Evolutionary conservation across 805 yeast species (phyloP).

Genomic region (Vanderwaltozyma tropicalis): DNA sequence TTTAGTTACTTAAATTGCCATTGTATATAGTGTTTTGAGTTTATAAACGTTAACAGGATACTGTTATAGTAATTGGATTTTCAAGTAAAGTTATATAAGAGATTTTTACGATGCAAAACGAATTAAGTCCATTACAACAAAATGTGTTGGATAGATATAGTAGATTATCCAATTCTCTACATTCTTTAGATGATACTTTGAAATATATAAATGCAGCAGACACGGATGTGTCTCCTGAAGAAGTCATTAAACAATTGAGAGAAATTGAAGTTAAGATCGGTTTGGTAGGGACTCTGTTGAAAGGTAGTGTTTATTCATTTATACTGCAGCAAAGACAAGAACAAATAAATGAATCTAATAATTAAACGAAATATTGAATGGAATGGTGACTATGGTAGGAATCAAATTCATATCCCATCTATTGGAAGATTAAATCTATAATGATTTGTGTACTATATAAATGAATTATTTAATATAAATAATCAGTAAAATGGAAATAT

Average conservation of each 20-base stretch:
- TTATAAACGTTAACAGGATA: too few relatives aligned
- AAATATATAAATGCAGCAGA: conserved; percentile 13
- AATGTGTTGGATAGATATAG: conserved; percentile 24
- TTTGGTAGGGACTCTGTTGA: conserved; percentile 53
- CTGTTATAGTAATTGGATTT: too few relatives aligned
- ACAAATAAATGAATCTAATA: conserved; percentile 10
- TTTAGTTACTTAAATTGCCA: too few relatives aligned
- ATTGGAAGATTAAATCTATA: too few relatives aligned
- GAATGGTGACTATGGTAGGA: too few relatives aligned
- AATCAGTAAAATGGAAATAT: too few relatives aligned
- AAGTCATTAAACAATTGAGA: conserved; percentile 41
- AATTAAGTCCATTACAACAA: conserved; percentile 22
- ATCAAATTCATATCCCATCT: too few relatives aligned
- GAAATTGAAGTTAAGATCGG: conserved; percentile 54
- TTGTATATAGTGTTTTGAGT: too few relatives aligned
- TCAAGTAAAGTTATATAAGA: too few relatives aligned
- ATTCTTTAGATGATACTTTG: conserved; percentile 21
- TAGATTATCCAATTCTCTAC: conserved; percentile 20
- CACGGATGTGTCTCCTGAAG: conserved; percentile 19
- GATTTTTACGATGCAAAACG: conserved; percentile 13
- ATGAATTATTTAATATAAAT: too few relatives aligned
- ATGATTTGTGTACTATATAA: too few relatives aligned
- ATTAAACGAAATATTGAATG: too few relatives aligned
- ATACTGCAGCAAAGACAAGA: conserved; percentile 40
- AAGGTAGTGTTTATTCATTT: conserved; percentile 60